These are phyloP conservation scores for Pilobolus umbonatus DNA, from an alignment of 192 early-diverging fungal genomes.

Conservation along the genomic window DNA sequence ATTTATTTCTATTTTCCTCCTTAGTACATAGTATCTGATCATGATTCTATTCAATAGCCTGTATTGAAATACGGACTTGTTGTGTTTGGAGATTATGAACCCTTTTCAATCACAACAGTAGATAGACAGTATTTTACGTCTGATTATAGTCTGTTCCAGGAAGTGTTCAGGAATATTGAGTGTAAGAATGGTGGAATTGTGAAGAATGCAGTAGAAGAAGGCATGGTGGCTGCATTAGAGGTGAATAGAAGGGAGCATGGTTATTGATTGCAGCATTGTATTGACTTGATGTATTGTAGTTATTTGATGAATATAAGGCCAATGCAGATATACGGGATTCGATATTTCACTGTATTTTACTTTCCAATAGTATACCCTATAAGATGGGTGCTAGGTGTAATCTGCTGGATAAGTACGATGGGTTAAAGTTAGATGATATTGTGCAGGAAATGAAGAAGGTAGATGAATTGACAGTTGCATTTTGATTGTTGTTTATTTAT, in stretches of 20 bases:
- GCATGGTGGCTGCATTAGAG: constrained; percentile 59
- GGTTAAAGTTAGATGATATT: constrained; percentile 38
- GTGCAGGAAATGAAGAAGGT: constrained; percentile 48
- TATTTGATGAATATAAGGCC: constrained; percentile 50
- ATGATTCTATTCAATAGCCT: too few species aligned
- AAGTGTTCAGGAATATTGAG: constrained; percentile 37
- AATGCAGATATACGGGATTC: constrained; percentile 23
- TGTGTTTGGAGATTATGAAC: constrained; percentile 52
- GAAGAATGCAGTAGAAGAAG: constrained; percentile 57
- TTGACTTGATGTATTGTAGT: constrained; percentile 13
- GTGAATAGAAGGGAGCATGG: constrained; percentile 18
- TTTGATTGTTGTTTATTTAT: not conserved
- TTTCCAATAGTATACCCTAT: constrained; percentile 47
- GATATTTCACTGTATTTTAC: constrained; percentile 49
- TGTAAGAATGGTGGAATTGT: constrained; percentile 53
- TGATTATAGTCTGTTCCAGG: constrained; percentile 41
- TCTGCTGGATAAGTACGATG: constrained; percentile 47
- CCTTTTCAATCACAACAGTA: constrained; percentile 41
- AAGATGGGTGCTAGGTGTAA: constrained; percentile 43
- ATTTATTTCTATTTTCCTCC: not conserved
- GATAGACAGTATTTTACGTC: constrained; percentile 48
- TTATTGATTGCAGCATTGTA: not conserved
- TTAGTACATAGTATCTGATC: too few species aligned
- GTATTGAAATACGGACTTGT: constrained; percentile 50
- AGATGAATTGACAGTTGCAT: not conserved